Evolutionary conservation across 768 basidiomycete species (phyloP).

Genomic region (Tulasnella sp.): DNA sequence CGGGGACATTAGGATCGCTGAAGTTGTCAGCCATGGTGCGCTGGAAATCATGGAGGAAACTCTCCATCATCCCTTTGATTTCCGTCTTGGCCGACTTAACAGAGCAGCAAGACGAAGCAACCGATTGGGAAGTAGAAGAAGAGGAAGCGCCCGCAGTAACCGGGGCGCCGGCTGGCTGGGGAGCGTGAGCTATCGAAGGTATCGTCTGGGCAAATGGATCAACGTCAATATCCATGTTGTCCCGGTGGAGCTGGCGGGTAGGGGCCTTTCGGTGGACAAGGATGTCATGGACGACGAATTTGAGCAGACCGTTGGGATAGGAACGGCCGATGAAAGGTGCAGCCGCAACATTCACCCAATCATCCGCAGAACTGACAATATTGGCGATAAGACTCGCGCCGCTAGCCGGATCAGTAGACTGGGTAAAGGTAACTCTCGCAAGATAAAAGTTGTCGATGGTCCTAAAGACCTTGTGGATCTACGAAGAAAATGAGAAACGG

Average conservation of each 20-base stretch:
- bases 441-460: conserved; percentile 11
- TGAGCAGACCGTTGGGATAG: conserved; percentile 9
- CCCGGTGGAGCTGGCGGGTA: not conserved
- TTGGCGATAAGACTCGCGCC: conserved; percentile 8
- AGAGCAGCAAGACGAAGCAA: conserved; percentile 32
- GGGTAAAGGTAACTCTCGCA: not conserved
- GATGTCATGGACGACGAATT: conserved; percentile 13
- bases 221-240: conserved; percentile 7
- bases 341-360: conserved; percentile 5
- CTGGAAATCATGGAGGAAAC: conserved; percentile 46
- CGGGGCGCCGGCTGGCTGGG: not conserved
- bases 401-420: not conserved
- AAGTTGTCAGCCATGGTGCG: conserved; percentile 32
- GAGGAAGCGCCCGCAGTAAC: not conserved
- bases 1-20: conserved; percentile 22
- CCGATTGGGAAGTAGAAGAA: not conserved
- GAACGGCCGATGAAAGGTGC: conserved; percentile 12
- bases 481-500: not conserved
- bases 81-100: conserved; percentile 38
- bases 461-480: conserved; percentile 18
- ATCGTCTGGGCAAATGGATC: not conserved
- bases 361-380: not conserved
- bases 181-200: not conserved
- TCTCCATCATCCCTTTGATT: conserved; percentile 34
- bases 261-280: conserved; percentile 8